These are phyloP conservation scores for Diaporthe citriasiana DNA, from an alignment of 2,329 filamentous ascomycete genomes.

Conservation along the genomic window DNA sequence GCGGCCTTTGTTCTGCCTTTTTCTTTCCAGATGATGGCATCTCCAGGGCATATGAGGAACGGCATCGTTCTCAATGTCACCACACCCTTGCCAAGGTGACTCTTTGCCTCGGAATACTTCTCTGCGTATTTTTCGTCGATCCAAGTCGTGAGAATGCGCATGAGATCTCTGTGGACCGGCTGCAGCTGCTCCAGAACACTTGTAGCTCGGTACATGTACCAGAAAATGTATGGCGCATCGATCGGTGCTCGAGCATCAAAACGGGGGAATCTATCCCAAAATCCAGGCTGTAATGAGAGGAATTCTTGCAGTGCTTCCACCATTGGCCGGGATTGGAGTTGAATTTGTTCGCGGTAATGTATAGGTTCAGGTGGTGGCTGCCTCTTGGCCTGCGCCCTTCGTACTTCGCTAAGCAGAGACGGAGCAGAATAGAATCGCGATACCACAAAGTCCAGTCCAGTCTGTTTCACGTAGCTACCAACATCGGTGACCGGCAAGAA, in stretches of 20 bases:
- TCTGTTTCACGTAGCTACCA: not conserved
- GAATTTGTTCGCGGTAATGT: not conserved
- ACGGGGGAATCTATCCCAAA: not conserved
- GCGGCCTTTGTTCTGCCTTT: not conserved
- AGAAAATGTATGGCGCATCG: not conserved
- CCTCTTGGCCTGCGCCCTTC: not conserved
- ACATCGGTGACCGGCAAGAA: not conserved
- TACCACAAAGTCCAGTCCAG: not conserved
- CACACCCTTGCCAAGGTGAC: fast-evolving
- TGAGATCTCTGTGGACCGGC: fast-evolving
- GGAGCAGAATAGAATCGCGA: not conserved
- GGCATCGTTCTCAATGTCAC: not conserved
- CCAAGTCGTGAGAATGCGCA: not conserved
- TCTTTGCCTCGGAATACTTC: not conserved
- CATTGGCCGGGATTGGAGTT: not conserved
- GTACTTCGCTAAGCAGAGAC: not conserved
- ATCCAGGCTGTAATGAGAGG: fast-evolving
- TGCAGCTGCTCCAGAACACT: not conserved
- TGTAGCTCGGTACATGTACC: not conserved
- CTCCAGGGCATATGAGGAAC: not conserved
- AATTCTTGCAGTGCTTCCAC: not conserved
- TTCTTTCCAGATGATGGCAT: not conserved
- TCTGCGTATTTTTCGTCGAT: not conserved
- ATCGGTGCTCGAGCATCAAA: not conserved
- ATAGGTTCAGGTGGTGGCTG: not conserved